Evolutionary conservation across 306 rosid species (phyloP), one percentile per base, ranked within the genome.

Genomic region (Heteromeles arbutifolia): DNA sequence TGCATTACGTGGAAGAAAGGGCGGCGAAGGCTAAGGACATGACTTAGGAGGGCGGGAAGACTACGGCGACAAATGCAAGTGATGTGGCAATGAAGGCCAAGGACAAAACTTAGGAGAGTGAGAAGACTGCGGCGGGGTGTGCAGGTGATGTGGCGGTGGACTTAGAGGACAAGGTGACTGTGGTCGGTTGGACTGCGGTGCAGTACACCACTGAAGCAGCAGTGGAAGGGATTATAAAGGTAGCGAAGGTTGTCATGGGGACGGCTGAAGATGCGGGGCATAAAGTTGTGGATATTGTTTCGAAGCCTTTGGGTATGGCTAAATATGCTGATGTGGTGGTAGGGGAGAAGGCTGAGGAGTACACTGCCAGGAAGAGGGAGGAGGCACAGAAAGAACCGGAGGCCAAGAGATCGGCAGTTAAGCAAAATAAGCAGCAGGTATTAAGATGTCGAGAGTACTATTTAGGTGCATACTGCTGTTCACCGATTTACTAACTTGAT

Each of bases 361-460:
- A 82, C 57, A 90, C 97, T 1, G 90, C 96, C 3, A 83, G 85
- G 80, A 92, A 92, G 93, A 88, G 86, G 70, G 93, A 83, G 24
- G 98, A 86, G 66, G 91, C 96, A 4, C 17, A 71, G 77, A 72
- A 72, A 29, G 85, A 81, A 21, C 75, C 64, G 28, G 83, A 77
- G 28, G 81, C 84, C 41, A 92, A 85, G 74, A 73, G 57, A 50
- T 45, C 70, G 11, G 8, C 58, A 21, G 84, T 72, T 6, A 12
- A 18, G 50, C 5, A 22, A 59, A 41, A 9, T 24, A 34, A 31
- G 26, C 41, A 48, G 18, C 31, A 59, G 81, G 73, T 54, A 11
- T 59, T 24, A 24, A 41, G 21, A 8, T 54, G 1, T 54, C 52
- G 15, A 4, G 52, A 45, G 59, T 54, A 7, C 4, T 54, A 54